Percentiles rank a stretch among this genome's conserved stretches.
phyloP scores from a whole-genome alignment of 768 basidiomycete genomes.

The Kwoniella sp. region DNA sequence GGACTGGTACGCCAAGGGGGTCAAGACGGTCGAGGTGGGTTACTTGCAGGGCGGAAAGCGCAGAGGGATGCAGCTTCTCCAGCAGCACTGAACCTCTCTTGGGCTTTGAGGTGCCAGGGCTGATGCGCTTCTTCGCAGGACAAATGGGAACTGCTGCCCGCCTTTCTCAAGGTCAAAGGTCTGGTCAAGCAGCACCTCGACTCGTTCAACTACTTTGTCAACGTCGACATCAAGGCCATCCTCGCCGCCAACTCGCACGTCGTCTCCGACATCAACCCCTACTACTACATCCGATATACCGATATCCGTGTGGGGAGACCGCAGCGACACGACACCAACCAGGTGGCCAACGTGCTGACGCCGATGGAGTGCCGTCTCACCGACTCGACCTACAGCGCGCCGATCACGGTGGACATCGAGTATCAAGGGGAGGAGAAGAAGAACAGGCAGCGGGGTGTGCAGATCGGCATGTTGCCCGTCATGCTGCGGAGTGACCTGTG shows the following conservation, averaged over 20 bases:
- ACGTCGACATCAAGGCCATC: conserved; percentile 94
- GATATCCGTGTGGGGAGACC: conserved; percentile 92
- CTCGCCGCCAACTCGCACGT: conserved; percentile 54
- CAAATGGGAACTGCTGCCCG: conserved; percentile 96
- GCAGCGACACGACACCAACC: conserved; percentile 66
- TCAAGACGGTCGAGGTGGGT: conserved; percentile 79
- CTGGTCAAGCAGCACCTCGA: conserved; percentile 99
- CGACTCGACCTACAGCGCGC: conserved; percentile 90
- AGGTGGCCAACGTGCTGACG: conserved; percentile 68
- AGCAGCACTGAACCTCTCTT: background rate
- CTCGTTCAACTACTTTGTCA: conserved; percentile 98
- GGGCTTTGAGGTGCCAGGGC: background rate
- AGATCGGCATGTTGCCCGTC: conserved; percentile 87
- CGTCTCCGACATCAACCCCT: conserved; percentile 89
- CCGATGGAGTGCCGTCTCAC: conserved; percentile 96
- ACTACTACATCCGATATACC: conserved; percentile 90
- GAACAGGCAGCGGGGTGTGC: conserved; percentile 73
- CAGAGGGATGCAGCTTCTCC: background rate
- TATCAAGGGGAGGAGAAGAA: conserved; percentile 89
- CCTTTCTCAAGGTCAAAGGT: conserved; percentile 94
- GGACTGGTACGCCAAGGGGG: conserved; percentile 67
- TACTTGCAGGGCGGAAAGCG: background rate
- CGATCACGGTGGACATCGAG: conserved; percentile 87
- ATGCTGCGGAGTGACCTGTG: conserved; percentile 97
- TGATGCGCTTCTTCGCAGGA: conserved; percentile 70